phyloP scores from a whole-genome alignment of 169 alveolate genomes.

The Cryptosporidium viatorum region DNA sequence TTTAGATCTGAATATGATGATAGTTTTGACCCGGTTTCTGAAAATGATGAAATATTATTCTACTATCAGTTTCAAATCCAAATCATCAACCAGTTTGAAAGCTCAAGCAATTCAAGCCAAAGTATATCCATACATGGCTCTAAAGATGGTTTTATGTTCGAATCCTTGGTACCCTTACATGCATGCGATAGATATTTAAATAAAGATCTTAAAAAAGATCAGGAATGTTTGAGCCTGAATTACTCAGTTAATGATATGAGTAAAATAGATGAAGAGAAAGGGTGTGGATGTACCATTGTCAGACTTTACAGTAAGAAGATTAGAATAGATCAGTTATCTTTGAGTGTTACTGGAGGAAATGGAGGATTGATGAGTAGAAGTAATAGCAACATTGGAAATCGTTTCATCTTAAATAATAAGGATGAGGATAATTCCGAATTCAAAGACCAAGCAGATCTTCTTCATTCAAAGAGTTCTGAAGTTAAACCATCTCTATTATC shows the following conservation, averaged over 20 bases:
- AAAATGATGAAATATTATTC: not conserved
- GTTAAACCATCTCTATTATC: not conserved
- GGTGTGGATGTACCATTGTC: not conserved
- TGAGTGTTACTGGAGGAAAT: not conserved
- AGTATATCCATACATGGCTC: not conserved
- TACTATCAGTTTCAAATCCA: not conserved
- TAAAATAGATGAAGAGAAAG: not conserved
- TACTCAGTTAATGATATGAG: not conserved
- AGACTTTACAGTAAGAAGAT: conserved; percentile 21
- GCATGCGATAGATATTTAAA: not conserved
- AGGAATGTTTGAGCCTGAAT: not conserved
- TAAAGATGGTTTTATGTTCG: not conserved
- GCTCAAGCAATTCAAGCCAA: not conserved
- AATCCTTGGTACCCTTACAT: not conserved
- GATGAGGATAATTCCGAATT: not conserved
- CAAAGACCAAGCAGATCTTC: not conserved
- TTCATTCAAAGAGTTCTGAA: not conserved
- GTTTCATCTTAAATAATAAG: not conserved
- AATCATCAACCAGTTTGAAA: not conserved
- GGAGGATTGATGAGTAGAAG: not conserved
- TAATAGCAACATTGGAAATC: not conserved
- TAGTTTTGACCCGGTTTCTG: not conserved
- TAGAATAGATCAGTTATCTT: not conserved
- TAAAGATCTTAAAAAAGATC: not conserved
- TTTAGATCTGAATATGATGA: not conserved